These are phyloP conservation scores for Eucalyptus sp. DNA, from an alignment of 345 rosid species.

Conservation along the genomic window DNA sequence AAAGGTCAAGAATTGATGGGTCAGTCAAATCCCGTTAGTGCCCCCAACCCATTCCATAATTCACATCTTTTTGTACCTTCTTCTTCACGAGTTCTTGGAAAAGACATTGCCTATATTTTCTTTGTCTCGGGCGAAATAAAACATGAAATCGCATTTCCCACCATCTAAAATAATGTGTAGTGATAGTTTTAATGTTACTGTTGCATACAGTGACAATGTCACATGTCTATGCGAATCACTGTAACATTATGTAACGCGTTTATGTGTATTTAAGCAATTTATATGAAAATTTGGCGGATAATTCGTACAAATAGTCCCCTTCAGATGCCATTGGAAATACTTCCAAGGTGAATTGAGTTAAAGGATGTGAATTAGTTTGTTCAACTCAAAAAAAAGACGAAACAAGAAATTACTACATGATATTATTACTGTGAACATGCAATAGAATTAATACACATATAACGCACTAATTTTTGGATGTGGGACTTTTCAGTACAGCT, in stretches of 20 bases:
- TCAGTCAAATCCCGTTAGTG: background rate
- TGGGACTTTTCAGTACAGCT: accelerated
- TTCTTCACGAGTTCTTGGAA: background rate
- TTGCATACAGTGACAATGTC: background rate
- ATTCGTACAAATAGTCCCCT: background rate
- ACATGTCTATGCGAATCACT: background rate
- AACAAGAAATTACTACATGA: background rate
- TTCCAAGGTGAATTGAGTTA: background rate
- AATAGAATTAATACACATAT: no score
- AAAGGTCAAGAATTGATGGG: background rate
- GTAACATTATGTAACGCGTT: background rate
- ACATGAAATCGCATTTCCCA: no score
- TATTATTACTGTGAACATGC: background rate
- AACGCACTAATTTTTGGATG: background rate
- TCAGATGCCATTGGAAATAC: background rate
- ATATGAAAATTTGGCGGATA: background rate
- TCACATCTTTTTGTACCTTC: background rate
- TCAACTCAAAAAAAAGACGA: background rate
- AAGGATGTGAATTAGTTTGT: background rate
- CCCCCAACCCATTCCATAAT: background rate
- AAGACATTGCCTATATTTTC: background rate
- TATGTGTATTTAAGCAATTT: background rate
- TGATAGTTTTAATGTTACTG: no score
- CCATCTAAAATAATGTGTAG: no score
- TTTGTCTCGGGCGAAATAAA: no score